Percentiles rank a stretch among this genome's conserved stretches.
These are phyloP conservation scores for Nakataea oryzae DNA, from an alignment of 2,329 filamentous ascomycete genomes.

Conservation along the genomic window DNA sequence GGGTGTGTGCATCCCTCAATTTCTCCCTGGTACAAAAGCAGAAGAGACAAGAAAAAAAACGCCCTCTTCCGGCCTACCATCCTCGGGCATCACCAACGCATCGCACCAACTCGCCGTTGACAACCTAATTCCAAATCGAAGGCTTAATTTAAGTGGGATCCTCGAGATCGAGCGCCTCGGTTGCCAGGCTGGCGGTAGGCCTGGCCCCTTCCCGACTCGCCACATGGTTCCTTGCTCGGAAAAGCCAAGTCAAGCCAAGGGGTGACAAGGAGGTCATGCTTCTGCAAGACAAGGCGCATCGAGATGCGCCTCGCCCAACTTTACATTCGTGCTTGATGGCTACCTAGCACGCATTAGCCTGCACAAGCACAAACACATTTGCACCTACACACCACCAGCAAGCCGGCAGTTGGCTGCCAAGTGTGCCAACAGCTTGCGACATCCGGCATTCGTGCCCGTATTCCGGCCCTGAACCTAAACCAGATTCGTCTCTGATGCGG, in stretches of 20 bases:
- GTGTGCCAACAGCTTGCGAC: too few species aligned
- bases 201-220: background rate
- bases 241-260: background rate
- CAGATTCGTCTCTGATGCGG: background rate
- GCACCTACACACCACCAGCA: too few species aligned
- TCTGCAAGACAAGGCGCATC: background rate
- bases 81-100: too few species aligned
- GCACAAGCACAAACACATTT: background rate
- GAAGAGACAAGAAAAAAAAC: background rate
- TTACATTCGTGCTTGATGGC: background rate
- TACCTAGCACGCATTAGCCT: background rate
- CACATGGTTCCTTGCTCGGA: too few species aligned
- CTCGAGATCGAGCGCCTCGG: too few species aligned
- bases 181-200: too few species aligned
- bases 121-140: too few species aligned
- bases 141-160: too few species aligned
- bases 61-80: background rate
- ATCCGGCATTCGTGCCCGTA: too few species aligned
- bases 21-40: background rate
- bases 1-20: background rate
- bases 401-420: background rate
- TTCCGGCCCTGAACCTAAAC: background rate
- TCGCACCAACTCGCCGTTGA: too few species aligned
- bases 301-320: background rate
- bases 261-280: background rate